phyloP scores from a whole-genome alignment of 2,329 filamentous ascomycete species.

The Mariannaea elegans region DNA sequence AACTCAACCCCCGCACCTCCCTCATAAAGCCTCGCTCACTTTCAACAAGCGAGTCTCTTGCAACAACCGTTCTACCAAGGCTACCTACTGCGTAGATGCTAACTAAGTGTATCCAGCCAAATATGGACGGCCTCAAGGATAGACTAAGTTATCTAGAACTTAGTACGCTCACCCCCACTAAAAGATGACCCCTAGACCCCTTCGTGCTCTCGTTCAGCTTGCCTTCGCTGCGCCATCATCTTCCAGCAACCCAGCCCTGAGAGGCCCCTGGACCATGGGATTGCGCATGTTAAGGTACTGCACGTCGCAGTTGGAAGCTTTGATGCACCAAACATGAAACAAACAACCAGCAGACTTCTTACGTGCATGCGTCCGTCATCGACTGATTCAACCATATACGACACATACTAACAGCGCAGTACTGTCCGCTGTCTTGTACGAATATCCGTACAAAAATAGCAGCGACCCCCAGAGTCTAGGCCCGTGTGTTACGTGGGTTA shows the following conservation, averaged over 20 bases:
- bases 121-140: slow-evolving; percentile 3
- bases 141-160: too few relatives aligned
- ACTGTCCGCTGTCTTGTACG: too few relatives aligned
- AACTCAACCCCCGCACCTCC: background rate
- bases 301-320: background rate
- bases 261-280: background rate
- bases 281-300: background rate
- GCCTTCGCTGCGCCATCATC: slow-evolving; percentile 1
- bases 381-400: background rate
- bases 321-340: background rate
- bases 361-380: background rate
- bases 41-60: too few relatives aligned
- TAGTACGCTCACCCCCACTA: slow-evolving; percentile 12
- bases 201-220: slow-evolving; percentile 12
- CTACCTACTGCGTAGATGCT: too few relatives aligned
- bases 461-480: background rate
- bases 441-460: slow-evolving; percentile 9
- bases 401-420: too few relatives aligned
- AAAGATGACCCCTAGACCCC: slow-evolving; percentile 8
- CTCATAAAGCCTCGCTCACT: background rate
- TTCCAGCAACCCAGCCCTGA: background rate
- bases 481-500: background rate
- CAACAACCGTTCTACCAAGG: too few relatives aligned
- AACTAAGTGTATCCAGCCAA: too few relatives aligned
- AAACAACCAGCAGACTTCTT: background rate